phyloP scores from a whole-genome alignment of 2,329 filamentous ascomycete genomes.

The Pseudovirgaria hyperparasitica region DNA sequence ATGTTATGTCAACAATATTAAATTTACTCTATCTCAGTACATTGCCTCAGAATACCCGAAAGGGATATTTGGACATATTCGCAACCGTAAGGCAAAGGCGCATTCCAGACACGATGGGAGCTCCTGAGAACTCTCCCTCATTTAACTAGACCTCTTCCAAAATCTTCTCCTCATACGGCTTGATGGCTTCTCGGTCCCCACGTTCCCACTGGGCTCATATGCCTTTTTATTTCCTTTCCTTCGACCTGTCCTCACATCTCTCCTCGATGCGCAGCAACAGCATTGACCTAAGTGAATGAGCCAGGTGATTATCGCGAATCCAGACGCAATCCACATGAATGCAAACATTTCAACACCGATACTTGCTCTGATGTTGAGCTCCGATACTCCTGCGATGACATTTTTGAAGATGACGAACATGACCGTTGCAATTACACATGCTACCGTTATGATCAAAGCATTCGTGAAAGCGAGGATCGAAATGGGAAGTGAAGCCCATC shows the following conservation, averaged over 20 bases:
- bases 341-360: slow-evolving; percentile 65
- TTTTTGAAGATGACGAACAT: slow-evolving; percentile 74
- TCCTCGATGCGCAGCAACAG: slow-evolving; percentile 56
- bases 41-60: too few relatives aligned
- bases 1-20: too few relatives aligned
- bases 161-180: too few relatives aligned
- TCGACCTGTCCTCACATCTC: slow-evolving; percentile 38
- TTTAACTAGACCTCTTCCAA: too few relatives aligned
- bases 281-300: slow-evolving; percentile 60
- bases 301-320: slow-evolving; percentile 55
- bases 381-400: slow-evolving; percentile 54
- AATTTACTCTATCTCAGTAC: too few relatives aligned
- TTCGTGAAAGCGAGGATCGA: slow-evolving; percentile 55
- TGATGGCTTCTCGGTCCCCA: too few relatives aligned
- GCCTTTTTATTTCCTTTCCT: slow-evolving; percentile 28
- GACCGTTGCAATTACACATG: slow-evolving; percentile 63
- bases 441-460: slow-evolving; percentile 55
- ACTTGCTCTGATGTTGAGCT: slow-evolving; percentile 62
- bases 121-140: too few relatives aligned
- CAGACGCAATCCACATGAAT: slow-evolving; percentile 79
- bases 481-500: slow-evolving; percentile 52
- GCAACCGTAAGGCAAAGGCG: too few relatives aligned
- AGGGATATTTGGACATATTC: too few relatives aligned
- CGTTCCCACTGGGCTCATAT: slow-evolving; percentile 1
- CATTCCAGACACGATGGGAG: too few relatives aligned